Evolutionary conservation across 1,139 yeast genomes (phyloP).

Genomic region (Pichia sp.): DNA sequence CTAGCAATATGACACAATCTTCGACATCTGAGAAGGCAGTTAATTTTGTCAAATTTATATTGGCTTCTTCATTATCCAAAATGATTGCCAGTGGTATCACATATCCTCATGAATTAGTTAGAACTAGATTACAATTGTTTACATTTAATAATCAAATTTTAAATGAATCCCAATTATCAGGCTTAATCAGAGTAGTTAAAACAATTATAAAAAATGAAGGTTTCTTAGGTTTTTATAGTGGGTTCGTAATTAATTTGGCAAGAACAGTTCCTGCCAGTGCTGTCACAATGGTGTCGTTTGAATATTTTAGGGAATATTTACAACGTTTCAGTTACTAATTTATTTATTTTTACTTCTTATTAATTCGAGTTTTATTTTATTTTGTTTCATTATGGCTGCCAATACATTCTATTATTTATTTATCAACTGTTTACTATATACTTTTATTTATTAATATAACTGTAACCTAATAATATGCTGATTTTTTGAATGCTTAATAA

Average conservation of each 20-base stretch:
- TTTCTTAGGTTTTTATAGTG: constrained; percentile 77
- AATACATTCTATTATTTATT: neutral
- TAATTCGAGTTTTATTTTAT: neutral
- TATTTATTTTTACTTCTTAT: neutral
- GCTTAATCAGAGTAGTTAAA: constrained; percentile 41
- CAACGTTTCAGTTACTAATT: constrained; percentile 20
- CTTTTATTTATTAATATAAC: no score
- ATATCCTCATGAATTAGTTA: constrained; percentile 91
- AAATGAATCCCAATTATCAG: constrained; percentile 22
- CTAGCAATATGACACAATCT: constrained; percentile 15
- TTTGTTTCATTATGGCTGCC: neutral
- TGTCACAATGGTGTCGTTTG: constrained; percentile 89
- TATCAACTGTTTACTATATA: neutral
- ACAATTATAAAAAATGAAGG: constrained; percentile 69
- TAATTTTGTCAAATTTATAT: constrained; percentile 44
- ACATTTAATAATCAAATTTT: constrained; percentile 12
- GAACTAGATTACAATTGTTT: constrained; percentile 80
- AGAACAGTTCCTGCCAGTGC: constrained; percentile 96
- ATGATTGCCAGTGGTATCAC: constrained; percentile 86
- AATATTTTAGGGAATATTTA: constrained; percentile 65
- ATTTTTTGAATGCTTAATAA: no score
- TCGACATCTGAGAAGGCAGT: constrained; percentile 11
- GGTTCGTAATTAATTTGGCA: constrained; percentile 76
- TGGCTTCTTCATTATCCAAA: constrained; percentile 78
- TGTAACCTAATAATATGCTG: no score